These are phyloP conservation scores for Abrus precatorius DNA, from an alignment of 306 rosid species.

Conservation along the genomic window DNA sequence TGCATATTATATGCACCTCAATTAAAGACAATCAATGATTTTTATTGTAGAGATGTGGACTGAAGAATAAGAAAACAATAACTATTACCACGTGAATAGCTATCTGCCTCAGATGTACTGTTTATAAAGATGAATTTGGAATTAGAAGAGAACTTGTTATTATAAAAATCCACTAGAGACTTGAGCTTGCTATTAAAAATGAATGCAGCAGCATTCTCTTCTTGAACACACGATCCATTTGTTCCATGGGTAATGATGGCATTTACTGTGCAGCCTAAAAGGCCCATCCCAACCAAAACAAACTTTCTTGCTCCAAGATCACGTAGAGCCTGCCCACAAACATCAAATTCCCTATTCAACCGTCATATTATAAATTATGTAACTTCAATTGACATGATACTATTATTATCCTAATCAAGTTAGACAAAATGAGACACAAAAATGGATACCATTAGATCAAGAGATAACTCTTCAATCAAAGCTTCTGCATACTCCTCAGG, in stretches of 20 bases:
- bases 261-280: constrained; percentile 59
- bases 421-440: background rate
- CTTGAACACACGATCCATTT: constrained; percentile 50
- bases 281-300: constrained; percentile 65
- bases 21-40: background rate
- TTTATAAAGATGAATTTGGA: constrained; percentile 59
- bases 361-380: background rate
- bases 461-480: constrained; percentile 51
- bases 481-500: constrained; percentile 51
- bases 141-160: constrained; percentile 8
- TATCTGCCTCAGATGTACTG: background rate
- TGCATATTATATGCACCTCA: background rate
- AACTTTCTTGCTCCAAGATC: constrained; percentile 68
- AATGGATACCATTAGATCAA: constrained; percentile 54
- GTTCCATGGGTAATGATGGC: constrained; percentile 1
- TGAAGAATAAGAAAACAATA: constrained; percentile 11
- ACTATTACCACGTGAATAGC: constrained; percentile 6
- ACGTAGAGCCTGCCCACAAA: constrained; percentile 53
- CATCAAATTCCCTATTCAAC: background rate
- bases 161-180: constrained; percentile 52
- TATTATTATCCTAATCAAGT: background rate
- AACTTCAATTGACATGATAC: constrained; percentile 11
- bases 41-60: background rate
- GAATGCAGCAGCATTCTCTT: constrained; percentile 45
- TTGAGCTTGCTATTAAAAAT: constrained; percentile 51